Conservation (phyloP, 2,329 filamentous ascomycete species). For the Fusarium verticillioides region DNA sequence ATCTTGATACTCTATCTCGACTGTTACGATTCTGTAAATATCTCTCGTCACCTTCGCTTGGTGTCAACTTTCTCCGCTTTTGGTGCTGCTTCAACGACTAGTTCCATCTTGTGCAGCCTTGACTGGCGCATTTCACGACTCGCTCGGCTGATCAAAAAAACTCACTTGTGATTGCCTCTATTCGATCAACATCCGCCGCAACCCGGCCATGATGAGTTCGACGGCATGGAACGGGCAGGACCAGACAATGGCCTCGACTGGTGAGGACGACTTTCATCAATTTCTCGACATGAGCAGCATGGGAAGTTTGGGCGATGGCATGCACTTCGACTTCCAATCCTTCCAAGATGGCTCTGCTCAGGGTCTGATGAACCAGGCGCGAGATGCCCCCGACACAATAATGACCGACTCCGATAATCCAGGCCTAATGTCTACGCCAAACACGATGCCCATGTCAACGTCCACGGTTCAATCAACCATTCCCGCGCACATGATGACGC, state of each 20-base stretch:
- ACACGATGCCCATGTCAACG: conserved; percentile 59
- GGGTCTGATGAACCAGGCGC: conserved; percentile 45
- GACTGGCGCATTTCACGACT: conserved; percentile 15
- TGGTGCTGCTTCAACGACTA: conserved; percentile 23
- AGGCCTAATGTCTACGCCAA: conserved; percentile 46
- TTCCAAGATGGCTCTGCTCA: conserved; percentile 58
- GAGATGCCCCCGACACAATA: conserved; percentile 50
- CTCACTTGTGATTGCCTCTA: conserved; percentile 14
- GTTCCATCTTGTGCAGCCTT: conserved; percentile 13
- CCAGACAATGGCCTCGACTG: conserved; percentile 60
- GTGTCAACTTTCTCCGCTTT: conserved; percentile 15
- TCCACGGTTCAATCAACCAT: conserved; percentile 58
- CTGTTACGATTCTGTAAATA: conserved; percentile 13
- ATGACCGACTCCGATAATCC: conserved; percentile 50
- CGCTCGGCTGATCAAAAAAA: conserved; percentile 8
- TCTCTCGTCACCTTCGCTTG: conserved; percentile 2
- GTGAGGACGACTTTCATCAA: conserved; percentile 72
- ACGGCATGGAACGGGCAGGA: conserved; percentile 67
- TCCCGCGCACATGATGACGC: conserved; percentile 57
- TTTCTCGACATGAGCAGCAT: conserved; percentile 71
- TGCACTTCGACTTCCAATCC: conserved; percentile 70
- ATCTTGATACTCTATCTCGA: conserved; percentile 19
- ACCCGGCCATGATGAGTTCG: conserved; percentile 61
- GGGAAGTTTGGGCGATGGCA: conserved; percentile 61
- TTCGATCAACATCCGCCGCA: conserved; percentile 30